Conservation (phyloP, 2,329 filamentous ascomycete species). For the Fusarium duplospermum region DNA sequence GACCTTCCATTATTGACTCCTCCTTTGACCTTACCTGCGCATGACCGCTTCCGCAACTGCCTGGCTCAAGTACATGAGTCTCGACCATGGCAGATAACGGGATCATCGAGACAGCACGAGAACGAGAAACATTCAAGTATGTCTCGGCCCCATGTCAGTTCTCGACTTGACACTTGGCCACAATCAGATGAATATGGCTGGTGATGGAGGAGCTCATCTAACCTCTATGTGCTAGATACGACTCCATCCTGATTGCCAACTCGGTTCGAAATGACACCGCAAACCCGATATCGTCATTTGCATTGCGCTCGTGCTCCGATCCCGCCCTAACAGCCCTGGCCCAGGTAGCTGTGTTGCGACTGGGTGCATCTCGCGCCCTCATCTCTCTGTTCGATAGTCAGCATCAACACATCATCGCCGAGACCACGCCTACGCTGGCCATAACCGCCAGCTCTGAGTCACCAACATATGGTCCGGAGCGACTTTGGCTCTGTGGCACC, state of each 20-base stretch:
- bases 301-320: slow-evolving; percentile 49
- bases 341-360: slow-evolving; percentile 58
- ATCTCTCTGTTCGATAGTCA: slow-evolving; percentile 64
- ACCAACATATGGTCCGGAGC: not conserved
- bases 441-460: slow-evolving; percentile 46
- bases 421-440: slow-evolving; percentile 57
- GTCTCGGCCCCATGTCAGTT: not conserved
- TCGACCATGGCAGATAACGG: slow-evolving; percentile 11
- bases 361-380: slow-evolving; percentile 56
- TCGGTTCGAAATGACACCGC: slow-evolving; percentile 39
- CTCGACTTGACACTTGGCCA: too few relatives aligned
- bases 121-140: slow-evolving; percentile 50
- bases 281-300: slow-evolving; percentile 36
- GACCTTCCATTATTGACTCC: not conserved
- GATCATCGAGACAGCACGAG: slow-evolving; percentile 42
- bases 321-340: slow-evolving; percentile 60
- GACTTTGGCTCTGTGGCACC: slow-evolving; percentile 47
- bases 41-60: not conserved
- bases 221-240: slow-evolving; percentile 7
- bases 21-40: not conserved
- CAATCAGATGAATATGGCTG: too few relatives aligned
- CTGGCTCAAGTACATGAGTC: not conserved
- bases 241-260: slow-evolving; percentile 30
- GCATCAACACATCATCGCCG: slow-evolving; percentile 62
- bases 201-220: too few relatives aligned